Evolutionary conservation across 345 rosid species (phyloP), one percentile per base, ranked within the genome.

Genomic region (Bretschneidera sinensis): DNA sequence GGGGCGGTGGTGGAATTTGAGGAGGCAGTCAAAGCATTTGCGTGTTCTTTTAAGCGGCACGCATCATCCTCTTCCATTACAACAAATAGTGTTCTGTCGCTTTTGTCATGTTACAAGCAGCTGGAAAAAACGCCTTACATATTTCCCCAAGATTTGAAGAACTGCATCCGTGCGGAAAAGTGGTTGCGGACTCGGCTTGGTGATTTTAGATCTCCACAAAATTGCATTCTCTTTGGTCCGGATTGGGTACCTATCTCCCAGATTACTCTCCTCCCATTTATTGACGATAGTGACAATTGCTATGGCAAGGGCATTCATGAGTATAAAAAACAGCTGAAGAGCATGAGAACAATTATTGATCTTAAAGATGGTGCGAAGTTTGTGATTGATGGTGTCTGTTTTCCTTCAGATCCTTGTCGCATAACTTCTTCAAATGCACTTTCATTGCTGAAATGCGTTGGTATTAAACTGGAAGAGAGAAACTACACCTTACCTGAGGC

Each of bases 111-210:
- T 62, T 77, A 65, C 68, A 79, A 78, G 66, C 54, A 49, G 23
- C 65, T 86, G 24, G 71, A 66, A 52, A 59, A 21, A 21, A 51
- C 63, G 17, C 0, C 2, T 4, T 9, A 6, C 3, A 66, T 35
- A 57, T 69, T 73, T 52, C 74, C 84, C 52, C 45, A 52, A 19
- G 79, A 76, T 6, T 62, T 85, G 2, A 73, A 35, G 59, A 60
- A 48, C 0, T 71, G 78, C 74, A 72, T 80, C 31, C 57, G 24
- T 6, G 83, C 80, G 63, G 71, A 10, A 0, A 68, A 61, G 48
- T 89, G 97, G 95, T 63, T 89, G 70, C 76, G 71, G 34, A 86
- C 86, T 4, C 75, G 74, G 52, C 82, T 81, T 0, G 81, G 91
- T n/a, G 85, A 65, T 61, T 74, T 63, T 31, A 73, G 80, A 55